Conservation (phyloP, 2,329 filamentous ascomycete genomes). For the Zymoseptoria crescenta region DNA sequence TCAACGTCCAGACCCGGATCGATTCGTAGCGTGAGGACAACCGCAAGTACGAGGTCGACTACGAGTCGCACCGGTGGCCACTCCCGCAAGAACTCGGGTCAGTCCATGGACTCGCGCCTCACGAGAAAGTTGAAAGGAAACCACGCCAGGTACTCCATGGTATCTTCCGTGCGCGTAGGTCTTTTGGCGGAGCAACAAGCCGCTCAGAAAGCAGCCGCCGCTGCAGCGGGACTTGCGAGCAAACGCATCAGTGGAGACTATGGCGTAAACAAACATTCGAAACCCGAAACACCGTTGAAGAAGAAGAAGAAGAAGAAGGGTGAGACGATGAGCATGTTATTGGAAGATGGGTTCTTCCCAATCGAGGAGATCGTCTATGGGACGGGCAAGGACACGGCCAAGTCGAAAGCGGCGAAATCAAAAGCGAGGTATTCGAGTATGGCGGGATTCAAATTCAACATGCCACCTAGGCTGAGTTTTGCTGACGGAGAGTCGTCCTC, state of each 20-base stretch:
- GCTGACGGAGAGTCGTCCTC: constrained; percentile 16
- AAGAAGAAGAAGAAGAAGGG: constrained; percentile 17
- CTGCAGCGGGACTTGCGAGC: not conserved
- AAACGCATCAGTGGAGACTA: not conserved
- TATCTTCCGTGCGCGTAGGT: not conserved
- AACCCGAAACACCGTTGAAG: constrained; percentile 4
- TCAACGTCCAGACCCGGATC: not conserved
- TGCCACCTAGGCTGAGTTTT: constrained; percentile 19
- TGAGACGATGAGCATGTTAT: constrained; percentile 27
- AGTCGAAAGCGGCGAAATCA: constrained; percentile 3
- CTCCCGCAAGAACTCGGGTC: not conserved
- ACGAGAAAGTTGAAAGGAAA: not conserved
- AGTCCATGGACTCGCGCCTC: not conserved
- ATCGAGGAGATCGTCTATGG: constrained; percentile 9
- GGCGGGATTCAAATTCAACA: constrained; percentile 12
- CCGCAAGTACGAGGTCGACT: not conserved
- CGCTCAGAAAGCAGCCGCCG: not conserved
- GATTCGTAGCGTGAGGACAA: not conserved
- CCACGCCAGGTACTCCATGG: not conserved
- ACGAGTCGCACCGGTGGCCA: not conserved
- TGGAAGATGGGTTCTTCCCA: constrained; percentile 25
- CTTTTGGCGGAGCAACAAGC: not conserved
- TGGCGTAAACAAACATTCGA: not conserved
- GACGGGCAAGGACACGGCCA: not conserved
- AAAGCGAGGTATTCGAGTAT: constrained; percentile 4